Evolutionary conservation across 345 rosid species (phyloP).

Genomic region (Geranium brycei): DNA sequence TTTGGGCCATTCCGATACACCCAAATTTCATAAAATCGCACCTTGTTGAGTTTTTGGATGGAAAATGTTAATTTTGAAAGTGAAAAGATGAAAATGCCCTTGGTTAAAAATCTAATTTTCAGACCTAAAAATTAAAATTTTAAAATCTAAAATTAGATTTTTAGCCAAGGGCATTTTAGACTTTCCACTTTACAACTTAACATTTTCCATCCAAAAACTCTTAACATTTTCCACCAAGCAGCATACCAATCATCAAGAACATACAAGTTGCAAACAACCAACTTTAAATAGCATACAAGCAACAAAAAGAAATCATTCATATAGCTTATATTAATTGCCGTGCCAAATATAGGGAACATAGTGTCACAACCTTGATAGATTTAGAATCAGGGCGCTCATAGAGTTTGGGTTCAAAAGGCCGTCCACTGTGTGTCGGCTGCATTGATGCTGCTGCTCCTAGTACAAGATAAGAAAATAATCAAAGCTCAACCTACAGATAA

Average conservation of each 20-base stretch:
- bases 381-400: conserved; percentile 37
- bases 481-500: neutral
- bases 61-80: no score
- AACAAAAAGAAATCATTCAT: neutral
- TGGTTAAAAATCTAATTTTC: no score
- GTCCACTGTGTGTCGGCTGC: conserved; percentile 33
- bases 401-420: conserved; percentile 36
- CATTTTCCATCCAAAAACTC: no score
- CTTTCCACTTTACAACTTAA: no score
- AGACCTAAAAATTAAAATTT: no score
- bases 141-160: no score
- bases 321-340: conserved; percentile 1
- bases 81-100: no score
- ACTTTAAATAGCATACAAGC: neutral
- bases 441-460: conserved; percentile 32
- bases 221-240: neutral
- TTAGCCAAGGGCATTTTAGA: no score
- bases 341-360: neutral
- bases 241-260: neutral
- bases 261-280: neutral
- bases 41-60: no score
- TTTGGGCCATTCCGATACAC: no score
- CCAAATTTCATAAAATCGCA: no score
- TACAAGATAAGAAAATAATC: conserved; percentile 8
- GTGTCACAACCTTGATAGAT: conserved; percentile 1